Conservation (phyloP, 805 yeast species). For the Candida andamanensis region DNA sequence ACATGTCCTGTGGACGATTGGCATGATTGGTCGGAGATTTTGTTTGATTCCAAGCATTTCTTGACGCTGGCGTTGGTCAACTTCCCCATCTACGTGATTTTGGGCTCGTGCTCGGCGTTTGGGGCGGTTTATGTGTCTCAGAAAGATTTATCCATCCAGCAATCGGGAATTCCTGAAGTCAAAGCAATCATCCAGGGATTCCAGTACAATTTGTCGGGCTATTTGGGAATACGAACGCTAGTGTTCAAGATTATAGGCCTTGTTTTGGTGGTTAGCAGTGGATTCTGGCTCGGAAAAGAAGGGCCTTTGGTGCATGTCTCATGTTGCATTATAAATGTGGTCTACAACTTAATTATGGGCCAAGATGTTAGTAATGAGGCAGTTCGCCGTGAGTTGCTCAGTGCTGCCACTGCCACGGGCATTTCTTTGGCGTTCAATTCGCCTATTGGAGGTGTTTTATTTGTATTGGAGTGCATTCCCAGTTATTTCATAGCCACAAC, state of each 20-base stretch:
- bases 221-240: conserved; percentile 50
- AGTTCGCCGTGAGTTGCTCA: conserved; percentile 55
- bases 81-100: conserved; percentile 30
- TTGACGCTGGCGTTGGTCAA: conserved; percentile 21
- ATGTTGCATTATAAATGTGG: conserved; percentile 47
- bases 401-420: conserved; percentile 81
- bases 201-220: conserved; percentile 39
- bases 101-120: conserved; percentile 20
- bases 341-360: conserved; percentile 15
- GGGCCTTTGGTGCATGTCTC: conserved; percentile 84
- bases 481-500: conserved; percentile 58
- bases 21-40: conserved; percentile 32
- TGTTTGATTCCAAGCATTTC: conserved; percentile 17
- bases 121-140: conserved; percentile 27
- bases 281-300: conserved; percentile 80
- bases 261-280: conserved; percentile 64
- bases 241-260: conserved; percentile 53
- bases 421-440: conserved; percentile 81
- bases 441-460: conserved; percentile 84
- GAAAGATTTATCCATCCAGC: conserved; percentile 25
- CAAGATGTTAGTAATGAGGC: conserved; percentile 45
- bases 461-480: conserved; percentile 65
- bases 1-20: conserved; percentile 39
- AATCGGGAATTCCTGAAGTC: conserved; percentile 71
- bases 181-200: conserved; percentile 65